A percentile compares a stretch with the other conserved stretches of the same genome.
Evolutionary conservation across 1,284 basidiomycete genomes (phyloP).

Genomic region (Cryptococcus neoformans): DNA sequence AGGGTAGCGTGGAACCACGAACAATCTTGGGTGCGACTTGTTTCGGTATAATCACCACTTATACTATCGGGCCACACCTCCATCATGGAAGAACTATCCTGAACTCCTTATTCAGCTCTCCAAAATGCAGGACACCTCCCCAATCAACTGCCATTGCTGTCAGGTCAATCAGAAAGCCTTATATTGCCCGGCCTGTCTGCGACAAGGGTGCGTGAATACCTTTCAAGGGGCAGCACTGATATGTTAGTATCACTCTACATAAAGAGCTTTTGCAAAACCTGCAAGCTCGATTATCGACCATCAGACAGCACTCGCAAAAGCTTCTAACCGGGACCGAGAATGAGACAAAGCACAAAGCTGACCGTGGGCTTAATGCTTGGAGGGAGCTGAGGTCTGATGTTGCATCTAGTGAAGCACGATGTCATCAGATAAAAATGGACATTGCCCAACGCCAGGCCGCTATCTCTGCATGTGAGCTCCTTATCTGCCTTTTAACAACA

Average conservation of each 20-base stretch:
- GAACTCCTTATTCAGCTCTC: too few relatives aligned
- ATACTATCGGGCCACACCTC: too few relatives aligned
- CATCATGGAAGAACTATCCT: too few relatives aligned
- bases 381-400: constrained; percentile 33
- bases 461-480: constrained; percentile 14
- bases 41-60: too few relatives aligned
- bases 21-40: too few relatives aligned
- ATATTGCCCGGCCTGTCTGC: constrained; percentile 33
- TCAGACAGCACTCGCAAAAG: constrained; percentile 8
- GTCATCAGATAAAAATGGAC: constrained; percentile 13
- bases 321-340: constrained; percentile 7
- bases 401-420: constrained; percentile 19
- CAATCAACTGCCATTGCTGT: constrained; percentile 23
- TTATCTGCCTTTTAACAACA: neutral
- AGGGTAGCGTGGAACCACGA: too few relatives aligned
- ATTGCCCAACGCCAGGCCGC: constrained; percentile 6
- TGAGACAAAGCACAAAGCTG: neutral
- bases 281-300: constrained; percentile 10
- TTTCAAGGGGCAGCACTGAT: neutral
- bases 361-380: constrained; percentile 19
- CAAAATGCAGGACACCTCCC: too few relatives aligned
- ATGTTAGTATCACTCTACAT: constrained; percentile 16
- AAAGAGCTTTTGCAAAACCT: constrained; percentile 9
- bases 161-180: constrained; percentile 18
- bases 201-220: constrained; percentile 22